Base-by-base conservation (phyloP, 2,329 filamentous ascomycete genomes). In the Mariannaea sp. region DNA sequence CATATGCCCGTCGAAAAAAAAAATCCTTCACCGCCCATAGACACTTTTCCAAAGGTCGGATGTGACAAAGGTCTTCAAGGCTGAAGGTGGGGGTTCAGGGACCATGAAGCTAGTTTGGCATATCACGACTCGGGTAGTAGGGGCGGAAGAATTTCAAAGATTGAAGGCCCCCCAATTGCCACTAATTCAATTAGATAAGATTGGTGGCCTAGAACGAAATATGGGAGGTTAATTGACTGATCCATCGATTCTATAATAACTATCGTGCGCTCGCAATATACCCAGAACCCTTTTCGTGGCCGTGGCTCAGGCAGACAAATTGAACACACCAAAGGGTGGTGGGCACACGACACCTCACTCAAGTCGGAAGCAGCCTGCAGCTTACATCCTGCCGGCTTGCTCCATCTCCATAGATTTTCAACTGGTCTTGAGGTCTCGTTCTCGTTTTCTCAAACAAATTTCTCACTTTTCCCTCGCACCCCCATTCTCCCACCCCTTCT, bases 21-120 rank as follows among this genome's bases (percentile, higher is more conserved):
- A 10, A 43, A 32, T 17, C 36, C 27, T 42, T 47, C 49, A 53
- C 49, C 49, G 49, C 49, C 13, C 29, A 10, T n/a, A n/a, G n/a
- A n/a, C n/a, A n/a, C n/a, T n/a, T n/a, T n/a, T n/a, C n/a, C n/a
- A n/a, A n/a, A n/a, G n/a, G n/a, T n/a, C n/a, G 10, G 42, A 42
- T 22, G 45, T 40, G 51, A 45, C 42, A 43, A 45, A 40, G 49
- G n/a, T n/a, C n/a, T n/a, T n/a, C n/a, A n/a, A n/a, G 38, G 44
- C 32, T 40, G 45, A 27, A 26, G 51, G 51, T 54, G 51, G 51
- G n/a, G 49, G 51, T 32, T 44, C 27, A n/a, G 41, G 29, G 42
- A 49, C 51, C 45, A 29, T 54, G 51, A 54, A 29, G 45, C 40
- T 41, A 48, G n/a, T n/a, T n/a, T n/a, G n/a, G n/a, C n/a, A 54